Evolutionary conservation across 1,139 yeast species (phyloP).

Genomic region (Magnusiomyces tetraspermus): DNA sequence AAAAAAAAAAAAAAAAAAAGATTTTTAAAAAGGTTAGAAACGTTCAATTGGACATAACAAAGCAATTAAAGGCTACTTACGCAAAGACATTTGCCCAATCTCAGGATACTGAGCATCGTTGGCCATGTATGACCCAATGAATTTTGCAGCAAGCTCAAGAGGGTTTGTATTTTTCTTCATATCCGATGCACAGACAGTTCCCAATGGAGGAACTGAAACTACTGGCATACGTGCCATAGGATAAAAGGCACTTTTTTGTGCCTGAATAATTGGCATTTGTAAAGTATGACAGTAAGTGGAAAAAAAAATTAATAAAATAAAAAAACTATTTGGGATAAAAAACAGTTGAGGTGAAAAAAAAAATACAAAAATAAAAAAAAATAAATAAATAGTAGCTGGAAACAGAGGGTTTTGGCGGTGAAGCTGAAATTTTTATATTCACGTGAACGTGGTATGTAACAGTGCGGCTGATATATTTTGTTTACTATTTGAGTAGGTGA

Average conservation of each 20-base stretch:
- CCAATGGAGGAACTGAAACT: slow-evolving; percentile 4
- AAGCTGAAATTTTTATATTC: neutral
- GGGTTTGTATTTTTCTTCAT: slow-evolving; percentile 19
- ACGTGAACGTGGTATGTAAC: too few species aligned
- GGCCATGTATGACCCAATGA: slow-evolving; percentile 30
- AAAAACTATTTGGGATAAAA: neutral
- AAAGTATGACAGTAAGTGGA: neutral
- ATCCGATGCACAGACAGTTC: slow-evolving; percentile 11
- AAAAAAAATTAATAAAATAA: neutral
- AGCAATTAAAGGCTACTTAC: slow-evolving; percentile 14
- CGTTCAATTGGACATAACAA: neutral
- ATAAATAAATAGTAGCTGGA: too few species aligned
- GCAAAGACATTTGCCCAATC: slow-evolving; percentile 30
- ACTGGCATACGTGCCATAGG: neutral
- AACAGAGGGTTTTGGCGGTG: neutral
- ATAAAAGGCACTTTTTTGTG: neutral
- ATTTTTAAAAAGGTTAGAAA: neutral
- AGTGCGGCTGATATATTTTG: too few species aligned
- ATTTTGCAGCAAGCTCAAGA: slow-evolving; percentile 29
- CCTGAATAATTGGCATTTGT: neutral
- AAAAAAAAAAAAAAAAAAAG: neutral
- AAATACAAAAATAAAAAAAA: neutral
- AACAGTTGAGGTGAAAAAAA: too few species aligned
- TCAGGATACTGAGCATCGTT: slow-evolving; percentile 35
- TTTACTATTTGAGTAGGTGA: too few species aligned